Conservation (phyloP, 495 filamentous ascomycete species). For the Talaromyces wortmannii region DNA sequence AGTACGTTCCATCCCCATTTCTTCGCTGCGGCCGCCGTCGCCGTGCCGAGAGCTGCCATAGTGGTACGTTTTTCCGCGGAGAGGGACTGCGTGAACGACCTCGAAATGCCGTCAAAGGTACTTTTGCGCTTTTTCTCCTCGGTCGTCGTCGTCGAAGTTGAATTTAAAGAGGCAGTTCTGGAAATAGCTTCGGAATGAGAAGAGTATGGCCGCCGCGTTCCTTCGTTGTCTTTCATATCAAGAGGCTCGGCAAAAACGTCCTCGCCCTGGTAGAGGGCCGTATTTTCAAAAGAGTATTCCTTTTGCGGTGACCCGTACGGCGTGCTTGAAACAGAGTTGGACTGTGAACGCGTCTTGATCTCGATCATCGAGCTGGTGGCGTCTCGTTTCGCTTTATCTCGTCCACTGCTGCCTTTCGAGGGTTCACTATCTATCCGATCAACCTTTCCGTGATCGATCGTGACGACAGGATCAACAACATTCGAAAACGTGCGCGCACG, state of each 20-base stretch:
- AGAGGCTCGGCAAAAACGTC: slow-evolving; percentile 15
- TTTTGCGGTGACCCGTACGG: slow-evolving; percentile 44
- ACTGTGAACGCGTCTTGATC: slow-evolving; percentile 55
- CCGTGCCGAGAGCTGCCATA: slow-evolving; percentile 56
- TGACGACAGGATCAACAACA: slow-evolving; percentile 56
- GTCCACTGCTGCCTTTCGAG: slow-evolving; percentile 21
- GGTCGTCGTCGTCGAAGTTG: slow-evolving; percentile 15
- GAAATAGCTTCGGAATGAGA: background rate
- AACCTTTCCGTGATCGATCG: slow-evolving; percentile 53
- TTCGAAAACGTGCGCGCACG: slow-evolving; percentile 59
- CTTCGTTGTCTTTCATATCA: slow-evolving; percentile 6
- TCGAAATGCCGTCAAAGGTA: slow-evolving; percentile 35
- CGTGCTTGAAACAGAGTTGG: slow-evolving; percentile 47
- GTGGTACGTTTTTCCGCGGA: slow-evolving; percentile 26
- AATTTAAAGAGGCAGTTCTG: background rate
- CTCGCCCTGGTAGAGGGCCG: background rate
- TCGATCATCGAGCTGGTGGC: slow-evolving; percentile 59
- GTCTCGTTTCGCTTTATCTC: slow-evolving; percentile 40
- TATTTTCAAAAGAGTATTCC: slow-evolving; percentile 16
- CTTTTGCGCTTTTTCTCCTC: slow-evolving; percentile 26
- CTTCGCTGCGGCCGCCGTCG: slow-evolving; percentile 69
- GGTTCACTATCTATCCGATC: slow-evolving; percentile 32
- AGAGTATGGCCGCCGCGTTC: background rate
- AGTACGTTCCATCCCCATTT: slow-evolving; percentile 78
- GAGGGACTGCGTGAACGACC: slow-evolving; percentile 28